Conservation (phyloP, 1,284 basidiomycete genomes). For the Fomitopsis palustris region DNA sequence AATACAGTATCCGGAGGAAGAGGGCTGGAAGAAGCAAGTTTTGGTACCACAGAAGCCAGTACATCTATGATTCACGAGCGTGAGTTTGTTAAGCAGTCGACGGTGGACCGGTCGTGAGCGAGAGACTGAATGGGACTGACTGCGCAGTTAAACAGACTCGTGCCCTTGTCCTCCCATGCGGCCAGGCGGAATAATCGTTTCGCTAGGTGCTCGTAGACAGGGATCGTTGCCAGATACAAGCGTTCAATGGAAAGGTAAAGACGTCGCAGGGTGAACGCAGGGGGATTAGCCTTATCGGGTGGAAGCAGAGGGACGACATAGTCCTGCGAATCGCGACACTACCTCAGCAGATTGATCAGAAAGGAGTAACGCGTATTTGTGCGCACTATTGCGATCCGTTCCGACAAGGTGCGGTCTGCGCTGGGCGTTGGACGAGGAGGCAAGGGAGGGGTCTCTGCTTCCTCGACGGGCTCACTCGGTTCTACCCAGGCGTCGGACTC, state of each 20-base stretch:
- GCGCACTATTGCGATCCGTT: conserved; percentile 40
- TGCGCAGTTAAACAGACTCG: conserved; percentile 46
- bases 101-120: not conserved
- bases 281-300: conserved; percentile 30
- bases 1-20: conserved; percentile 43
- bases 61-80: conserved; percentile 35
- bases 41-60: conserved; percentile 62
- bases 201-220: conserved; percentile 47
- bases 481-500: conserved; percentile 4
- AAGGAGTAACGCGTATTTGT: not conserved
- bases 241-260: conserved; percentile 50
- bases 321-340: conserved; percentile 27
- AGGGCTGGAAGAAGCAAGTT: conserved; percentile 52
- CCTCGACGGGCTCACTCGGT: not conserved
- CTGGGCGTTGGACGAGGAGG: not conserved
- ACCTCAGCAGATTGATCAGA: not conserved
- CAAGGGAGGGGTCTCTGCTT: not conserved
- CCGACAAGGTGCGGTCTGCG: conserved; percentile 24
- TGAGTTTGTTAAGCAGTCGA: conserved; percentile 8
- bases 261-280: conserved; percentile 51
- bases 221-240: conserved; percentile 49
- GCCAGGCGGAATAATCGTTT: conserved; percentile 40
- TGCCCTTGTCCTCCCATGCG: conserved; percentile 48
- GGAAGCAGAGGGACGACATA: conserved; percentile 47
- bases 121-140: conserved; percentile 34